phyloP scores from a whole-genome alignment of 331 rosid species.

The Cydonia oblonga region DNA sequence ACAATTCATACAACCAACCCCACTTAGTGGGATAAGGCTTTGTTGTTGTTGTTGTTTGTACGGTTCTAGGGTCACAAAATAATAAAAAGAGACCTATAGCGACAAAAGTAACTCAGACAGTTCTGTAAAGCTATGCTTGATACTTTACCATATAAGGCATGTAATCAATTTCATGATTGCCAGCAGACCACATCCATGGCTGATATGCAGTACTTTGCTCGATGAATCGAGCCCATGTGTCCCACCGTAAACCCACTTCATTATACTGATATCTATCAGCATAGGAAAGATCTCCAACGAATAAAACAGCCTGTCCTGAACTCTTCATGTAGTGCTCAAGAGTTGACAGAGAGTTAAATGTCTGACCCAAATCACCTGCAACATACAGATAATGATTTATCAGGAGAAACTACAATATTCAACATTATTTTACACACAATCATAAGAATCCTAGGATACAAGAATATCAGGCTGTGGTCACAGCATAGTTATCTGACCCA shows the following conservation, averaged over 20 bases:
- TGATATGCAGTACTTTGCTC: conserved; percentile 83
- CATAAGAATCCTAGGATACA: not conserved
- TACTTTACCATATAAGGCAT: conserved; percentile 75
- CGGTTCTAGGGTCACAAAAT: not conserved
- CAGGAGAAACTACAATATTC: not conserved
- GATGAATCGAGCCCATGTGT: conserved; percentile 73
- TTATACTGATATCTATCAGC: conserved; percentile 73
- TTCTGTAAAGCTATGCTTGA: conserved; percentile 3
- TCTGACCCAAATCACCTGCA: conserved; percentile 97
- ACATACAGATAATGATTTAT: conserved; percentile 4
- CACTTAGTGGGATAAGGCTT: no score
- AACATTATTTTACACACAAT: not conserved
- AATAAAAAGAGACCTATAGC: not conserved
- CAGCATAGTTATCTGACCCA: not conserved
- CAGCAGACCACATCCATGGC: conserved; percentile 86
- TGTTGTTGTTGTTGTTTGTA: not conserved
- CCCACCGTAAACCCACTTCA: conserved; percentile 91
- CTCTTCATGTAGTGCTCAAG: conserved; percentile 80
- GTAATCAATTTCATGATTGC: conserved; percentile 90
- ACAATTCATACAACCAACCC: no score
- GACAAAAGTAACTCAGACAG: not conserved
- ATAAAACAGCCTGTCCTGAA: conserved; percentile 73
- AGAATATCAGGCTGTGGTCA: not conserved
- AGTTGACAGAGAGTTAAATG: conserved; percentile 85
- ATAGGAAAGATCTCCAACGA: conserved; percentile 84